These are phyloP conservation scores for Pueraria montana DNA, from an alignment of 306 rosid species.

Conservation along the genomic window DNA sequence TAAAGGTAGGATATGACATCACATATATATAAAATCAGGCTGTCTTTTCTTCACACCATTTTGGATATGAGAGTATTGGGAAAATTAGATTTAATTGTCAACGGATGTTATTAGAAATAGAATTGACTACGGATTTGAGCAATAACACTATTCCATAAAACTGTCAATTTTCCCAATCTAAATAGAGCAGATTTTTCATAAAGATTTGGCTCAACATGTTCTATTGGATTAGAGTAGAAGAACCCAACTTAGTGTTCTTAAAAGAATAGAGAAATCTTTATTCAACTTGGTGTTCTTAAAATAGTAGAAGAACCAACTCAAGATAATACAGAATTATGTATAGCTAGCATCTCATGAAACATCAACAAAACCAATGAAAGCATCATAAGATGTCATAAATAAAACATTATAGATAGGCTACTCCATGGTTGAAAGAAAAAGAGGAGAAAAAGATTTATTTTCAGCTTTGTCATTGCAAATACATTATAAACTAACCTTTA, in stretches of 20 bases:
- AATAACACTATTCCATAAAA: neutral
- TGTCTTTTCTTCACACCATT: no score
- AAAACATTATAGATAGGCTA: neutral
- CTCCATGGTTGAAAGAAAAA: slow-evolving; percentile 5
- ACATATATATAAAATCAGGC: no score
- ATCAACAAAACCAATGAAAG: no score
- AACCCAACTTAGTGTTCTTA: neutral
- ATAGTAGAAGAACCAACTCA: neutral
- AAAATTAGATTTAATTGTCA: neutral
- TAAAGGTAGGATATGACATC: no score
- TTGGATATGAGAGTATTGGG: no score
- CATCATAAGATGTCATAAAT: no score
- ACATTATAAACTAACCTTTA: neutral
- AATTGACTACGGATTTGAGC: neutral
- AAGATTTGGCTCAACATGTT: neutral
- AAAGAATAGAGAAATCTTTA: neutral
- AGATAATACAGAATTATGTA: neutral
- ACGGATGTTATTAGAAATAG: neutral
- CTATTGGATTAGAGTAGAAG: neutral
- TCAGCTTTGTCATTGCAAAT: slow-evolving; percentile 2
- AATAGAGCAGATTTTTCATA: neutral
- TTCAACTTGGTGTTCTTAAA: neutral
- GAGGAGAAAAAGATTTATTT: neutral
- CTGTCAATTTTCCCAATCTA: neutral
- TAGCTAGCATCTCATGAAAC: no score